Evolutionary conservation across 805 yeast species (phyloP), one percentile per base, ranked within the genome.

Genomic region (Kluyveromyces dobzhanskii): DNA sequence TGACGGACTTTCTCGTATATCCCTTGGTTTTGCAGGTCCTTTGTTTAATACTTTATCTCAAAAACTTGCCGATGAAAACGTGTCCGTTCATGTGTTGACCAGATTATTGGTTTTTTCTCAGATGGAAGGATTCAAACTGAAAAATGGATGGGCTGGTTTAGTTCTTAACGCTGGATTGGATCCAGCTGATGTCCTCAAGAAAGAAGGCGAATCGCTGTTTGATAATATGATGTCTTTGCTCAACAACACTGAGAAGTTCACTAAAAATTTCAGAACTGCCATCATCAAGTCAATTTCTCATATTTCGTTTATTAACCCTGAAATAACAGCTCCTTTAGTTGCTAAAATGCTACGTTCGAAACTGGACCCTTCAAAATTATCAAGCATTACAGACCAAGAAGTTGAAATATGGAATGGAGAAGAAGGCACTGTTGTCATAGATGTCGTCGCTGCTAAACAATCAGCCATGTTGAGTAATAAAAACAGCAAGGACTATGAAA

Each of bases 401-500:
- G 53, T 83, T 14, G 59, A 62, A 11, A 82, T 92, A 26, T 85
- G 85, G 81, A 67, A 63, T 8, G 80, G 81, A 8, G 56, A 67
- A 0, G 94, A 79, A 32, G 94, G 87, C 2, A 78, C 73, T 33
- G 56, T 81, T 39, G 92, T 82, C 2, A 61, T 78, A 14, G 78
- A 85, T 51, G 76, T 84, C 4, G 58, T 84, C 35, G 72, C 70
- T 27, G 53, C 54, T 19, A 63, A 62, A 40, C 71, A 67, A 52
- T 61, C 65, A 11, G 64, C 66, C 24, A 61, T 61, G 25, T 65
- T 62, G 4, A 75, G 76, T 11, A 75, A 76, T 53, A 85, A 83
- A 56, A 85, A 85, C 55, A 65, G 85, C 1, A 87, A 80, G 54
- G 95, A 87, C 51, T 85, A 85, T 50, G 94, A 82, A 50, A 82